Base-by-base conservation (phyloP, 1,284 basidiomycete genomes). In the Exobasidium cylindrosporum region DNA sequence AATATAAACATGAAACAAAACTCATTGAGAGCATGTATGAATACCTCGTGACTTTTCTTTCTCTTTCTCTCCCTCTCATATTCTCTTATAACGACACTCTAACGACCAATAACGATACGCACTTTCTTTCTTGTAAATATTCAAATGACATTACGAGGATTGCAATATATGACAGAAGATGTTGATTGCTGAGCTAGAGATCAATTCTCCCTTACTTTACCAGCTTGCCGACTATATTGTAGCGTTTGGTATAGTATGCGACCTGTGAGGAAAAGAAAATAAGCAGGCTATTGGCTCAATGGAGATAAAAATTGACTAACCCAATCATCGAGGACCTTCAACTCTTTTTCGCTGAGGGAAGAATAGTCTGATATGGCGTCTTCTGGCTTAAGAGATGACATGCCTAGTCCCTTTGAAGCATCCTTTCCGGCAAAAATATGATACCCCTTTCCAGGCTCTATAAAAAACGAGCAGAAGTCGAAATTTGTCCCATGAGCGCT, bases 291-390 rank as follows among this genome's bases (percentile, higher is more conserved):
- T 13, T 52, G 46, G 52, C 58, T 13, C 43, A 35, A 32, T 32
- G 17, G 2, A 4, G 4, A 11, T 4, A 5, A 45, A 43, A 57
- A 53, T 23, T 6, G 2, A 71, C 71, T 46, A 40, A 77, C 72
- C 95, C 95, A 97, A 73, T 96, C 92, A 67, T 96, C 85, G 58
- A 97, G 84, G 1, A 91, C 90, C 81, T 92, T 91, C 80, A 82
- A 80, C 77, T 96, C 90, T 67, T 86, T 85, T 66, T 87, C 87
- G 57, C 86, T 84, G 52, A 98, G 84, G 0, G 80, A 82, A 68
- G 88, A 90, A 80, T 91, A 97, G 79, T 98, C 94, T 3, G 92
- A 82, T 2, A 93, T 84, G 0, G 94, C 95, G 76, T 97, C 89
- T 79, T 93, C 90, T 3, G 84, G 82, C 69, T 92, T 92, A 71